Evolutionary conservation across 352 stramenopile genomes (phyloP).

Genomic region (Globisporangium emineosum): DNA sequence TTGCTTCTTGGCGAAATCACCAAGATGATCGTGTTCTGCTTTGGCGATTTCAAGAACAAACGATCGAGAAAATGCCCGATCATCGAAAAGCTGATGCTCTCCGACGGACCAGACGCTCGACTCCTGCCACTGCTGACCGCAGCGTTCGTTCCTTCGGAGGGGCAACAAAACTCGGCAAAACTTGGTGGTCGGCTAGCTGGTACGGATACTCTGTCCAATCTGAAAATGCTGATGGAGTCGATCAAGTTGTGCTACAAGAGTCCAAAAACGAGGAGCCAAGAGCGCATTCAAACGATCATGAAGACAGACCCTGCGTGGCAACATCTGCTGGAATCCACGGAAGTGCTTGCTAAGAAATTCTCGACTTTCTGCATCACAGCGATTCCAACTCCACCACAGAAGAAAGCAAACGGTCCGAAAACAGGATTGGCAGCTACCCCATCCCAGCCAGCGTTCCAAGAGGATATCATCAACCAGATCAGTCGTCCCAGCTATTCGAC

Average conservation of each 20-base stretch:
- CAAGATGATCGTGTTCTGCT: conserved; percentile 81
- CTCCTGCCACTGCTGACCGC: conserved; percentile 59
- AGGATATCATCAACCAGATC: conserved; percentile 87
- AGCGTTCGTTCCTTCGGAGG: conserved; percentile 31
- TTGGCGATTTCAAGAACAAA: conserved; percentile 87
- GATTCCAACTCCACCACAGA: conserved; percentile 31
- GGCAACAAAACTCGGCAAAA: conserved; percentile 13
- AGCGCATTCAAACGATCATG: conserved; percentile 57
- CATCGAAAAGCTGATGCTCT: conserved; percentile 60
- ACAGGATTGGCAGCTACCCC: conserved; percentile 21
- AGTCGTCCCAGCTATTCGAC: conserved; percentile 82
- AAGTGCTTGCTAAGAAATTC: conserved; percentile 44
- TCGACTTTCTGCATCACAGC: conserved; percentile 59
- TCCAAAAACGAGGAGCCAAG: conserved; percentile 69
- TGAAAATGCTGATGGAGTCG: conserved; percentile 82
- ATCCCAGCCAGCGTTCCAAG: conserved; percentile 72
- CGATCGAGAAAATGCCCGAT: conserved; percentile 78
- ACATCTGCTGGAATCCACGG: conserved; percentile 44
- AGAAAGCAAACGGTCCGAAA: conserved; percentile 20
- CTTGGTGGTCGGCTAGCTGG: conserved; percentile 36
- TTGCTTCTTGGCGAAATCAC: conserved; percentile 79
- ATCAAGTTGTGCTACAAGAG: conserved; percentile 74
- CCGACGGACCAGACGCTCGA: conserved; percentile 46
- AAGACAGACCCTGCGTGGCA: conserved; percentile 53
- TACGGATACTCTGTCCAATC: conserved; percentile 70